Evolutionary conservation across 2,329 filamentous ascomycete genomes (phyloP).

Genomic region (Tolypocladium album): DNA sequence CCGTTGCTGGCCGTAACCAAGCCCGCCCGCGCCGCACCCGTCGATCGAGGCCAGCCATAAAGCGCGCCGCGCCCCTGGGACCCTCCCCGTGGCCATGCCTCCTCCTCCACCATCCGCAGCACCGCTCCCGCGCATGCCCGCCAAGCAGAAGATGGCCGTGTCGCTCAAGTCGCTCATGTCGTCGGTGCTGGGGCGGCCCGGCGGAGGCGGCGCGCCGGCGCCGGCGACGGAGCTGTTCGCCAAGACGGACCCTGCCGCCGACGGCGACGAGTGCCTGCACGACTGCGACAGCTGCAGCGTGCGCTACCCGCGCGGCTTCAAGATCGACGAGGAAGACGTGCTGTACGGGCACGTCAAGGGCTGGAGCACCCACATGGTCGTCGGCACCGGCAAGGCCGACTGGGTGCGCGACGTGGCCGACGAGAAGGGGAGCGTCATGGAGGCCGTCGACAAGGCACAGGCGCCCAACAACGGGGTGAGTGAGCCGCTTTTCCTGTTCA

Average conservation of each 20-base stretch:
- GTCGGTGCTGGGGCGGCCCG: conserved; percentile 17
- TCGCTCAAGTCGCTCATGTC: conserved; percentile 22
- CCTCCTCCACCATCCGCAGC: background rate
- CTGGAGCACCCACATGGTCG: conserved; percentile 81
- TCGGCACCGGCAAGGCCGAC: conserved; percentile 91
- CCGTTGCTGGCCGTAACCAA: background rate
- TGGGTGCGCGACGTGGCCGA: conserved; percentile 86
- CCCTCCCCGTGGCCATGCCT: background rate
- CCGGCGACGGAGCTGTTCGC: conserved; percentile 51
- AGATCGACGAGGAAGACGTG: conserved; percentile 65
- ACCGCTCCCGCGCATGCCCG: conserved; percentile 16
- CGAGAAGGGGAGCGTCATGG: conserved; percentile 78
- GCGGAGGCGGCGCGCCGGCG: conserved; percentile 13
- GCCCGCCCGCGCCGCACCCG: background rate
- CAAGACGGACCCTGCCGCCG: conserved; percentile 60
- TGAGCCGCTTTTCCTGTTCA: conserved; percentile 5
- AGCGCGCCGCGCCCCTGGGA: background rate
- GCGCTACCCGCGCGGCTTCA: conserved; percentile 60
- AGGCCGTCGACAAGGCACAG: conserved; percentile 51
- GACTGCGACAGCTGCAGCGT: conserved; percentile 78
- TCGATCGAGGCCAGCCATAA: background rate
- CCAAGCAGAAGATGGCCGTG: conserved; percentile 30
- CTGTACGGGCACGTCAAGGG: conserved; percentile 79
- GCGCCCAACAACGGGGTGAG: conserved; percentile 59
- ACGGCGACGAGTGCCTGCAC: conserved; percentile 80